phyloP scores from a whole-genome alignment of 2,329 filamentous ascomycete species.

The Diaporthe ampelina region DNA sequence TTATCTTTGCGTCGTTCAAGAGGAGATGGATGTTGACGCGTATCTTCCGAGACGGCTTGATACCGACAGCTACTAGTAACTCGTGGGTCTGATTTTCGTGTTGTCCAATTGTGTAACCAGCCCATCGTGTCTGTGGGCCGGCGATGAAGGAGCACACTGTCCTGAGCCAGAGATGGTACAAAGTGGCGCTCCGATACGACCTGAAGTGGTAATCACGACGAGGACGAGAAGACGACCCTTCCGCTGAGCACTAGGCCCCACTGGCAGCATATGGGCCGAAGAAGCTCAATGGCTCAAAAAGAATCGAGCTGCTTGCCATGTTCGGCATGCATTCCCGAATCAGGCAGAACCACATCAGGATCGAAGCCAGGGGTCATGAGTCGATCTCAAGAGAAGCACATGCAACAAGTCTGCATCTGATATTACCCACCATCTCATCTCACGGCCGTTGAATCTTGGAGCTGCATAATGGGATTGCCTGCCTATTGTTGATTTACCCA shows the following conservation, averaged over 20 bases:
- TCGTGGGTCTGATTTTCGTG: neutral
- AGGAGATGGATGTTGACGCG: neutral
- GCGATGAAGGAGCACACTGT: neutral
- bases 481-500: constrained; percentile 9
- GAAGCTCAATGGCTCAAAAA: neutral
- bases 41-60: neutral
- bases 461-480: constrained; percentile 5
- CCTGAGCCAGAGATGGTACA: neutral
- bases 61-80: neutral
- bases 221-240: neutral
- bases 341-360: neutral
- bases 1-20: neutral
- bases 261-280: neutral
- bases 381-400: constrained; percentile 4
- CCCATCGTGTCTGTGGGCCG: neutral
- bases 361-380: neutral
- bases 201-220: constrained; percentile 15
- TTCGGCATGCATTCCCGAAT: constrained; percentile 21
- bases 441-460: neutral
- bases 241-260: neutral
- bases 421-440: neutral
- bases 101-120: neutral
- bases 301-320: neutral
- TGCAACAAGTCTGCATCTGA: constrained; percentile 16
- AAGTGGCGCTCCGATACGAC: neutral